Evolutionary conservation across 495 filamentous ascomycete genomes (phyloP).

Genomic region (Tuber calosporum): DNA sequence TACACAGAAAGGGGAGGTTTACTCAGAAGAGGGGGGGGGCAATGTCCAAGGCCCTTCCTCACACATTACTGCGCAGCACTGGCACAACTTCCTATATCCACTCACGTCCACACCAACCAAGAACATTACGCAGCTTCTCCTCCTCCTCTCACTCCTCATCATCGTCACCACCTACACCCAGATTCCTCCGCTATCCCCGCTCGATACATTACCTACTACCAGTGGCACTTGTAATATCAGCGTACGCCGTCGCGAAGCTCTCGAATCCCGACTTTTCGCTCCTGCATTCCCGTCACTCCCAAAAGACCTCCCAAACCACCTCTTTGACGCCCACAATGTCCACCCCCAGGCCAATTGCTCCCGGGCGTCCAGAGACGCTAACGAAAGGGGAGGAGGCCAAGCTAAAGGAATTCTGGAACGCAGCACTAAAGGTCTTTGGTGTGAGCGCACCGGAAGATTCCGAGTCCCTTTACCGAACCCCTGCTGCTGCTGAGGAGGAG

Average conservation of each 20-base stretch:
- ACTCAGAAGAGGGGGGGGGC: neutral
- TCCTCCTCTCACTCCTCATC: neutral
- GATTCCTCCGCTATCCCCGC: neutral
- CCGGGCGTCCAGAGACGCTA: conserved; percentile 78
- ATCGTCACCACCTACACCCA: neutral
- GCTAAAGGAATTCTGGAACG: conserved; percentile 76
- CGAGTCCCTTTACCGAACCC: conserved; percentile 35
- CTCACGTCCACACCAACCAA: conserved; percentile 20
- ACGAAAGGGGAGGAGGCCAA: conserved; percentile 84
- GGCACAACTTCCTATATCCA: conserved; percentile 2
- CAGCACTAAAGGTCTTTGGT: conserved; percentile 71
- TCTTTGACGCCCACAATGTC: conserved; percentile 11
- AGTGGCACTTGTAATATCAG: neutral
- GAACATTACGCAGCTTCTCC: conserved; percentile 3
- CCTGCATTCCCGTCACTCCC: neutral
- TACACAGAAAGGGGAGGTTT: neutral
- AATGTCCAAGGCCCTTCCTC: conserved; percentile 29
- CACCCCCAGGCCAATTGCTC: conserved; percentile 47
- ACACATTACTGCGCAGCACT: conserved; percentile 22
- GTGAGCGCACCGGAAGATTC: conserved; percentile 45
- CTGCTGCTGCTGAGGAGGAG: conserved; percentile 29
- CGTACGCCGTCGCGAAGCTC: neutral
- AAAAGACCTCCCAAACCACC: neutral
- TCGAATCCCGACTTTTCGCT: neutral
- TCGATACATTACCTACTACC: neutral